These are phyloP conservation scores for Torrubiella hemipterigena DNA, from an alignment of 2,329 filamentous ascomycete species.

Conservation along the genomic window DNA sequence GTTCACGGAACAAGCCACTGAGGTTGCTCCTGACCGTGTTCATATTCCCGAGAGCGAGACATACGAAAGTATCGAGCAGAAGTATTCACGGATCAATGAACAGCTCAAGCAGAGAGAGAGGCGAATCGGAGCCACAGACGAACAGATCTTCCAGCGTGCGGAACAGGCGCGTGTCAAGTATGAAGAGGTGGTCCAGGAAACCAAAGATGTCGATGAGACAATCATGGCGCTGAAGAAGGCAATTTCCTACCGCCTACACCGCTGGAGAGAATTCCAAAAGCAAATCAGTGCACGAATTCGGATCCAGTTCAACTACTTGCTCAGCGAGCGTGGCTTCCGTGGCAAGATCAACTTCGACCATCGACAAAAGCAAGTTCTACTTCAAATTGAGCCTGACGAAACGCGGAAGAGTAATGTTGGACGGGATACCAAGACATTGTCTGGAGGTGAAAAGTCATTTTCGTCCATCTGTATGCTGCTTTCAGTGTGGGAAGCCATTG, in stretches of 20 bases:
- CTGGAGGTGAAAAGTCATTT: constrained; percentile 95
- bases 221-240: constrained; percentile 40
- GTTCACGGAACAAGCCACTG: constrained; percentile 41
- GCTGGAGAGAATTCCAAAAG: constrained; percentile 73
- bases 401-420: constrained; percentile 59
- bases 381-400: constrained; percentile 61
- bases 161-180: constrained; percentile 27
- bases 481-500: constrained; percentile 96
- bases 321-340: constrained; percentile 81
- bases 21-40: constrained; percentile 43
- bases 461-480: constrained; percentile 90
- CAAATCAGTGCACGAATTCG: constrained; percentile 79
- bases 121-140: constrained; percentile 49
- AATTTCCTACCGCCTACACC: constrained; percentile 54
- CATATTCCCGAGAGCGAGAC: constrained; percentile 55
- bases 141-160: constrained; percentile 46
- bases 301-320: constrained; percentile 75
- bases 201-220: constrained; percentile 26
- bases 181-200: constrained; percentile 28
- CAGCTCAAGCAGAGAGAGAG: constrained; percentile 47
- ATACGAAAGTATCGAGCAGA: constrained; percentile 37
- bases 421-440: constrained; percentile 81
- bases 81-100: constrained; percentile 40
- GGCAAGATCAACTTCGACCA: constrained; percentile 75
- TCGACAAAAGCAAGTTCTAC: constrained; percentile 56